A percentile compares a stretch with the other conserved stretches of the same genome.
Evolutionary conservation across 768 basidiomycete species (phyloP).

Genomic region (Hemileccinum rubropunctum): DNA sequence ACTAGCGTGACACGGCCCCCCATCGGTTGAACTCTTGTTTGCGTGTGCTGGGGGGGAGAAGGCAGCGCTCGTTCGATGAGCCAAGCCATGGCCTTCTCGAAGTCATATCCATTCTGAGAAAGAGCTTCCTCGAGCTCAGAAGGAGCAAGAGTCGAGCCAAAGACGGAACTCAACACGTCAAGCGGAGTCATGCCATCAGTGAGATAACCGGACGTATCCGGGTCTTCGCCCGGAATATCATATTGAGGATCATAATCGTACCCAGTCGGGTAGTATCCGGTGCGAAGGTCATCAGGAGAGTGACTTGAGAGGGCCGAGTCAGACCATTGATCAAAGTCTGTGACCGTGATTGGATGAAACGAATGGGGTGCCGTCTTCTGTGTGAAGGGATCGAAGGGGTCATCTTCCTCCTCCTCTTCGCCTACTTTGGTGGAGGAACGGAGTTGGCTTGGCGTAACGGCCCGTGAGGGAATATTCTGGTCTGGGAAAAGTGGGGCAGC

Average conservation of each 20-base stretch:
- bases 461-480: conserved; percentile 45
- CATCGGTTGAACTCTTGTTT: conserved; percentile 54
- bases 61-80: conserved; percentile 74
- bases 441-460: conserved; percentile 68
- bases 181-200: conserved; percentile 97
- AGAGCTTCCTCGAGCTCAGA: conserved; percentile 94
- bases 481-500: conserved; percentile 87
- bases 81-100: conserved; percentile 94
- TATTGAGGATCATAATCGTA: conserved; percentile 34
- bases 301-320: conserved; percentile 52
- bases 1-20: conserved; percentile 69
- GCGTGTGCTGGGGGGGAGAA: conserved; percentile 36
- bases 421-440: conserved; percentile 60
- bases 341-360: conserved; percentile 61
- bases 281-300: conserved; percentile 49
- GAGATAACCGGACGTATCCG: conserved; percentile 56
- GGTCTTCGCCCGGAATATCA: conserved; percentile 38
- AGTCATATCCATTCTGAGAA: conserved; percentile 84
- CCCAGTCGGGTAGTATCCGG: conserved; percentile 28
- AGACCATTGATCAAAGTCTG: conserved; percentile 62
- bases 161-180: conserved; percentile 92
- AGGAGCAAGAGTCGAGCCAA: conserved; percentile 85
- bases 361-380: conserved; percentile 43
- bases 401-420: conserved; percentile 73
- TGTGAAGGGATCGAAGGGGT: conserved; percentile 79